phyloP scores from a whole-genome alignment of 352 stramenopile genomes.

The Pythium biforme region DNA sequence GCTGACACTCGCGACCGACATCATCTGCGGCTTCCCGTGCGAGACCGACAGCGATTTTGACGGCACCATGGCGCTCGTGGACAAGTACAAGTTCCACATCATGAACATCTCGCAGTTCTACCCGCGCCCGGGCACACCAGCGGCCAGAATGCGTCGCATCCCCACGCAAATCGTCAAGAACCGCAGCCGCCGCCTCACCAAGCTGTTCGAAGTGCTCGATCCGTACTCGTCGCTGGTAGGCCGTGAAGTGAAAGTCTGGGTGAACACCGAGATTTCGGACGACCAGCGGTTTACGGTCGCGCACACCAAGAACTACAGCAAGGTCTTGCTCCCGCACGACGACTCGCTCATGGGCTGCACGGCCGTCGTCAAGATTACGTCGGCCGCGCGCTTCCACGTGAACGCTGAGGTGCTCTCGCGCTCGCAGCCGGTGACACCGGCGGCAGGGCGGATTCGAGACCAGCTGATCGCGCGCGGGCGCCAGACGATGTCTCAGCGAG shows the following conservation, averaged over 20 bases:
- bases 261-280: constrained; percentile 84
- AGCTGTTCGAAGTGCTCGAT: constrained; percentile 82
- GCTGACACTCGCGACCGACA: constrained; percentile 90
- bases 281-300: constrained; percentile 78
- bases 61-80: constrained; percentile 84
- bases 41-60: constrained; percentile 90
- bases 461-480: constrained; percentile 45
- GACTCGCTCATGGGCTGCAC: constrained; percentile 75
- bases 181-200: constrained; percentile 78
- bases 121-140: constrained; percentile 86
- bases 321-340: constrained; percentile 81
- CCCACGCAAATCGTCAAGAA: constrained; percentile 89
- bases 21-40: constrained; percentile 91
- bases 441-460: constrained; percentile 48
- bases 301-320: constrained; percentile 93
- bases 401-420: constrained; percentile 57
- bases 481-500: constrained; percentile 23
- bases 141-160: constrained; percentile 89
- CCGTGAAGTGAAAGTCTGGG: constrained; percentile 63
- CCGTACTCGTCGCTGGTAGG: constrained; percentile 76
- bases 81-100: constrained; percentile 88
- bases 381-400: constrained; percentile 72
- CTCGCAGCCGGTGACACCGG: constrained; percentile 49
- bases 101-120: constrained; percentile 95
- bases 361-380: constrained; percentile 55